Conservation (phyloP, 1,139 yeast species). For the Pichia cactophila region DNA sequence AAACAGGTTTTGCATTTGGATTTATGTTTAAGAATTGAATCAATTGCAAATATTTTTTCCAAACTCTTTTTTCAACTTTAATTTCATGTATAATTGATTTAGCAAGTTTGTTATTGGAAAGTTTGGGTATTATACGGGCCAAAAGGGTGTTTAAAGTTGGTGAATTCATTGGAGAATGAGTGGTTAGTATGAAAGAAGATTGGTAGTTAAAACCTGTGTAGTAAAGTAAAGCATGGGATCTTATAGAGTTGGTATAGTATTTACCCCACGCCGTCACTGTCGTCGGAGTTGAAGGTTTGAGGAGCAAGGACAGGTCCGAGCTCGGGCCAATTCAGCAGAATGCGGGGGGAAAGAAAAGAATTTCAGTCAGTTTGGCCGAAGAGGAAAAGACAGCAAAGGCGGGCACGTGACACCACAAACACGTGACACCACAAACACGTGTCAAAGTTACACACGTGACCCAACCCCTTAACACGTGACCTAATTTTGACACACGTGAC, state of each 20-base stretch:
- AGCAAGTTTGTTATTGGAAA: neutral
- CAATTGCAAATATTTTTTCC: conserved; percentile 11
- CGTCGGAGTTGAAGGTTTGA: too few species aligned
- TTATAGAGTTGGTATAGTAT: too few species aligned
- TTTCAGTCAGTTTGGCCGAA: too few species aligned
- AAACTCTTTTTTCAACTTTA: conserved; percentile 7
- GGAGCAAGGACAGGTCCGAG: too few species aligned
- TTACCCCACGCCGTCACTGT: too few species aligned
- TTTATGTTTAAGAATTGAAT: conserved; percentile 19
- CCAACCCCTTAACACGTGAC: neutral
- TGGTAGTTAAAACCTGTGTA: neutral
- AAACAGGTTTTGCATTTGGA: conserved; percentile 27
- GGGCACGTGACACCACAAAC: too few species aligned
- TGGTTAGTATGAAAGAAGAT: neutral
- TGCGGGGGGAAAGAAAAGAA: too few species aligned
- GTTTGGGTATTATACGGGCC: neutral
- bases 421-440: too few species aligned
- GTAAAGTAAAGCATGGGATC: too few species aligned
- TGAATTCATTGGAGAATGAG: neutral
- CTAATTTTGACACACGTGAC: neutral
- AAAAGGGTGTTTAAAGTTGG: neutral
- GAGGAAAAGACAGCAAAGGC: too few species aligned
- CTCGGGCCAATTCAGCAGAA: too few species aligned
- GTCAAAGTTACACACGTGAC: neutral
- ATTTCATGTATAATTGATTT: conserved; percentile 3